Conservation (phyloP, 768 basidiomycete species). For the Tulasnella sp. region DNA sequence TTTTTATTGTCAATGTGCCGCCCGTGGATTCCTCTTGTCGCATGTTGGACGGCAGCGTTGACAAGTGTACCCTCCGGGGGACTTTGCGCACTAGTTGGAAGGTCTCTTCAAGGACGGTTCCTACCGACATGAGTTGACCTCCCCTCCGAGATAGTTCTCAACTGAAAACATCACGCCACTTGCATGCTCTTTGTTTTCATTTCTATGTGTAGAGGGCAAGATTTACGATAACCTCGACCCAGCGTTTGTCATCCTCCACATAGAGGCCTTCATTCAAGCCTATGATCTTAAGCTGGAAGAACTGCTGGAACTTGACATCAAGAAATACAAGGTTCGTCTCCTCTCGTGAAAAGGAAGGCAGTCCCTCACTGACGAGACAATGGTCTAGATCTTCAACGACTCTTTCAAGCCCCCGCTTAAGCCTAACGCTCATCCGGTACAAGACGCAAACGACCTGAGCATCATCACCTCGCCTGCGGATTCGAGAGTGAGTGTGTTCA, state of each 20-base stretch:
- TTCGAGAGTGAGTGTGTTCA: slow-evolving; percentile 63
- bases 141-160: background rate
- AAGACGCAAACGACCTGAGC: slow-evolving; percentile 43
- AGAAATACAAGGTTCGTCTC: slow-evolving; percentile 39
- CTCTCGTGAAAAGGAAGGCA: background rate
- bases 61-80: too few species aligned
- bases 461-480: slow-evolving; percentile 63
- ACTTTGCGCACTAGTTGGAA: slow-evolving; percentile 38
- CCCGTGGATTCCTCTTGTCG: background rate
- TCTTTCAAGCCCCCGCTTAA: slow-evolving; percentile 64
- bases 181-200: too few species aligned
- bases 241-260: slow-evolving; percentile 16
- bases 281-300: slow-evolving; percentile 51
- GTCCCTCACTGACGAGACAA: too few species aligned
- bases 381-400: slow-evolving; percentile 52
- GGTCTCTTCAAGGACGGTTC: slow-evolving; percentile 48
- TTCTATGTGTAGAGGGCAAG: slow-evolving; percentile 12
- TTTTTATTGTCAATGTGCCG: slow-evolving; percentile 40
- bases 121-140: slow-evolving; percentile 35
- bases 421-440: slow-evolving; percentile 52
- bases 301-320: slow-evolving; percentile 54
- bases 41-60: background rate
- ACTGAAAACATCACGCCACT: too few species aligned
- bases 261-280: slow-evolving; percentile 40
- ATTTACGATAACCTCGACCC: slow-evolving; percentile 21